Conservation (phyloP, 2,329 filamentous ascomycete species). For the Colletotrichum musicola region DNA sequence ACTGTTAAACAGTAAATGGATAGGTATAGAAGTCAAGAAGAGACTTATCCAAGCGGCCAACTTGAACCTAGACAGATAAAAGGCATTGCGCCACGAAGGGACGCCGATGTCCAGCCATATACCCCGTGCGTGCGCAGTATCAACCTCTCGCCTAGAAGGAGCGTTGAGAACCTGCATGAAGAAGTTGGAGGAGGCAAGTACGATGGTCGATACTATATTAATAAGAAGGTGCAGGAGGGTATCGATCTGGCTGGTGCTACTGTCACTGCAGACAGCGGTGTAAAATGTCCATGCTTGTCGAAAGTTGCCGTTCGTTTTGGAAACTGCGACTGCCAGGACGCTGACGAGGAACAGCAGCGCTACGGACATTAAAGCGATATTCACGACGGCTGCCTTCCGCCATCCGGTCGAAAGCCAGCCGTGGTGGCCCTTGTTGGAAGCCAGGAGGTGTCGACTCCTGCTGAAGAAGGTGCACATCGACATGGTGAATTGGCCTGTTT, state of each 20-base stretch:
- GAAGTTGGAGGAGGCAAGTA: slow-evolving; percentile 39
- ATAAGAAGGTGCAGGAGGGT: slow-evolving; percentile 57
- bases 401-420: neutral
- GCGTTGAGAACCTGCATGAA: slow-evolving; percentile 40
- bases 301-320: neutral
- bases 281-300: neutral
- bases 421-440: no score
- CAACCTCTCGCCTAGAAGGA: slow-evolving; percentile 40
- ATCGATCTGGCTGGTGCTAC: neutral
- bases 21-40: slow-evolving; percentile 42
- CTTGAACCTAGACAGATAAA: slow-evolving; percentile 41
- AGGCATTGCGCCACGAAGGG: slow-evolving; percentile 52
- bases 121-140: slow-evolving; percentile 57
- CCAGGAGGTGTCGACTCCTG: no score
- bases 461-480: no score
- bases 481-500: no score
- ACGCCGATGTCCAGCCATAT: slow-evolving; percentile 60
- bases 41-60: slow-evolving; percentile 42
- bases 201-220: slow-evolving; percentile 48
- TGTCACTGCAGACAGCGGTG: neutral
- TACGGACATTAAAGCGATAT: neutral
- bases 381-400: neutral
- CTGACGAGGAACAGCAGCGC: neutral
- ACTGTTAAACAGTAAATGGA: slow-evolving; percentile 45
- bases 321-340: neutral